phyloP scores from a whole-genome alignment of 202 grass and related monocot genomes.

The Cymbopogon flexuosus region DNA sequence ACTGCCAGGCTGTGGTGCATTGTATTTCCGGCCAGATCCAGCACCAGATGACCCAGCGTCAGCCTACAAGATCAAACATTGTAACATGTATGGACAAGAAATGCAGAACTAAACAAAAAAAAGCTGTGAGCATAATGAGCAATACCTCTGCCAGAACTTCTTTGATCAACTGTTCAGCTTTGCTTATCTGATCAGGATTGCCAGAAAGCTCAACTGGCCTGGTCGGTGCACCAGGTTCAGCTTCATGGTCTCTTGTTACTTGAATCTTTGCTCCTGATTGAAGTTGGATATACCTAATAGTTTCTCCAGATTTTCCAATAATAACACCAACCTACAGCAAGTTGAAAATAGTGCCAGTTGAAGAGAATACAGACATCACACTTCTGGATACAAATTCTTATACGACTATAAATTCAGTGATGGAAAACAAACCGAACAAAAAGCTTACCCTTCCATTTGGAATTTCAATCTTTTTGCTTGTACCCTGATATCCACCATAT shows the following conservation, averaged over 20 bases:
- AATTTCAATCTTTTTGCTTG: conserved; percentile 88
- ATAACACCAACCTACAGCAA: conserved; percentile 82
- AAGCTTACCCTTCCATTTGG: conserved; percentile 76
- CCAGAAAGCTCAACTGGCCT: conserved; percentile 83
- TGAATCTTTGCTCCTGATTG: conserved; percentile 96
- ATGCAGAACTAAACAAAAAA: background rate
- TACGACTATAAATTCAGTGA: background rate
- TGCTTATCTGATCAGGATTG: conserved; percentile 83
- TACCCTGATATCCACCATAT: conserved; percentile 75
- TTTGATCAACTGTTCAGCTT: conserved; percentile 75
- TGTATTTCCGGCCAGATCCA: conserved; percentile 49
- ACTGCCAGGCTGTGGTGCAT: conserved; percentile 48
- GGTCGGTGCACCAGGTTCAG: conserved; percentile 60
- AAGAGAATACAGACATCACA: background rate
- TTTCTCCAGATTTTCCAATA: conserved; percentile 94
- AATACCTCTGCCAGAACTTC: conserved; percentile 89
- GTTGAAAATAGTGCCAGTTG: background rate
- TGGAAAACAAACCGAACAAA: background rate
- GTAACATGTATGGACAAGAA: background rate
- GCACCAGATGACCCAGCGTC: conserved; percentile 70
- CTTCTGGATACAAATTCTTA: background rate
- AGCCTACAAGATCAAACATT: conserved; percentile 43
- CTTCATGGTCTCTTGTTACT: conserved; percentile 87
- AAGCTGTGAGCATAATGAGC: background rate
- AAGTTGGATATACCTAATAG: conserved; percentile 76